Evolutionary conservation across 2,329 filamentous ascomycete genomes (phyloP).

Genomic region (Aspergillus melleus): DNA sequence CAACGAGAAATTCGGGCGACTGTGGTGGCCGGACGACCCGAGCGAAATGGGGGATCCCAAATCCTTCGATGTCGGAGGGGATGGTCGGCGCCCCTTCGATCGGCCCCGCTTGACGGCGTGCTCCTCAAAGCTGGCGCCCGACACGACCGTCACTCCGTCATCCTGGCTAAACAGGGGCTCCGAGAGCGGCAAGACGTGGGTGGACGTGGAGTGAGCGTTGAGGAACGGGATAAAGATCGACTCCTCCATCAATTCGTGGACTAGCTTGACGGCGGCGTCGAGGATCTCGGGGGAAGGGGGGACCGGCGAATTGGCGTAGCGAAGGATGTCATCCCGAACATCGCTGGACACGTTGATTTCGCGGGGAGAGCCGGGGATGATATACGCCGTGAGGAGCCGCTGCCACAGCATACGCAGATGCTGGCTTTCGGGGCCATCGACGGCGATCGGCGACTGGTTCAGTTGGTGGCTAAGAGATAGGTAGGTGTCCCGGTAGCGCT

Average conservation of each 20-base stretch:
- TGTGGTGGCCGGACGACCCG: constrained; percentile 23
- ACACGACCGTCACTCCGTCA: constrained; percentile 35
- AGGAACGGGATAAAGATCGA: constrained; percentile 91
- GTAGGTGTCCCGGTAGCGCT: constrained; percentile 74
- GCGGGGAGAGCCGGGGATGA: constrained; percentile 76
- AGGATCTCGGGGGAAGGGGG: constrained; percentile 75
- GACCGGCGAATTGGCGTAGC: constrained; percentile 56
- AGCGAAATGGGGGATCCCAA: constrained; percentile 26
- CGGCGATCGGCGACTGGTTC: constrained; percentile 46
- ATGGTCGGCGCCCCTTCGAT: constrained; percentile 30
- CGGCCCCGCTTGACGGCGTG: constrained; percentile 27
- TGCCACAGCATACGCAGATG: constrained; percentile 82
- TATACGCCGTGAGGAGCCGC: constrained; percentile 85
- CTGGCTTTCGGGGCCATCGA: constrained; percentile 59
- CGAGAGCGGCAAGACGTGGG: constrained; percentile 47
- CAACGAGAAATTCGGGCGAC: constrained; percentile 34
- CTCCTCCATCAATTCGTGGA: constrained; percentile 97
- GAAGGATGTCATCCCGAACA: constrained; percentile 78
- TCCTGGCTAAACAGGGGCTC: constrained; percentile 43
- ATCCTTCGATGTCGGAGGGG: constrained; percentile 36
- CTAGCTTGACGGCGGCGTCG: constrained; percentile 79
- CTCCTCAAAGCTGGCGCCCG: constrained; percentile 32
- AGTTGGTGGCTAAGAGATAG: constrained; percentile 56
- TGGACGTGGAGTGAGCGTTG: constrained; percentile 60
- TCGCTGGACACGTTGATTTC: constrained; percentile 88